Conservation (phyloP, 306 rosid genomes). For the Mimosa bimucronata region DNA sequence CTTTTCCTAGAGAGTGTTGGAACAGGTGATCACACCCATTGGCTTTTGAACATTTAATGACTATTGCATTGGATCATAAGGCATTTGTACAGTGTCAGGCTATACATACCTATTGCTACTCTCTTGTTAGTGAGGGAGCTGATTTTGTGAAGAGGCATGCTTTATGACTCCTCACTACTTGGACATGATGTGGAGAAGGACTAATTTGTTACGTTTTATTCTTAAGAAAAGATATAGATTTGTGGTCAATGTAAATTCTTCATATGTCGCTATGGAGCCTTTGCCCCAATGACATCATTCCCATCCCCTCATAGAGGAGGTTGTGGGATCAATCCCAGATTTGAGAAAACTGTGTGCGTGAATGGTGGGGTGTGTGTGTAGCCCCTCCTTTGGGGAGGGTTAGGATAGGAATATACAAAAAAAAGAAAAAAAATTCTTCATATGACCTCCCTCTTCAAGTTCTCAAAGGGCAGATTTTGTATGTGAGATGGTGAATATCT, state of each 20-base stretch:
- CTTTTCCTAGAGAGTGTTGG: slow-evolving; percentile 92
- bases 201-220: slow-evolving; percentile 84
- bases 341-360: too few species aligned
- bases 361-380: too few species aligned
- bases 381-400: too few species aligned
- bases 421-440: too few species aligned
- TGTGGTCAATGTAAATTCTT: slow-evolving; percentile 80
- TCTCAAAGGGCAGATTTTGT: too few species aligned
- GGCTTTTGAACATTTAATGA: slow-evolving; percentile 84
- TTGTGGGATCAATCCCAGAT: too few species aligned
- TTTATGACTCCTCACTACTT: slow-evolving; percentile 88
- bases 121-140: slow-evolving; percentile 66
- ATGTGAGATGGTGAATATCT: too few species aligned
- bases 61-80: slow-evolving; percentile 75
- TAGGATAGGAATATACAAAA: too few species aligned
- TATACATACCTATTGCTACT: slow-evolving; percentile 73
- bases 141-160: slow-evolving; percentile 77
- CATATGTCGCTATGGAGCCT: too few species aligned
- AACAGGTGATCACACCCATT: slow-evolving; percentile 67
- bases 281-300: too few species aligned
- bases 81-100: slow-evolving; percentile 80
- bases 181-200: slow-evolving; percentile 96
- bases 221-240: slow-evolving; percentile 90
- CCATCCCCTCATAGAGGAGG: too few species aligned
- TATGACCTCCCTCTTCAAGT: too few species aligned